These are phyloP conservation scores for Ilex aquifolium DNA, from an alignment of 257 asterid genomes.

Conservation along the genomic window DNA sequence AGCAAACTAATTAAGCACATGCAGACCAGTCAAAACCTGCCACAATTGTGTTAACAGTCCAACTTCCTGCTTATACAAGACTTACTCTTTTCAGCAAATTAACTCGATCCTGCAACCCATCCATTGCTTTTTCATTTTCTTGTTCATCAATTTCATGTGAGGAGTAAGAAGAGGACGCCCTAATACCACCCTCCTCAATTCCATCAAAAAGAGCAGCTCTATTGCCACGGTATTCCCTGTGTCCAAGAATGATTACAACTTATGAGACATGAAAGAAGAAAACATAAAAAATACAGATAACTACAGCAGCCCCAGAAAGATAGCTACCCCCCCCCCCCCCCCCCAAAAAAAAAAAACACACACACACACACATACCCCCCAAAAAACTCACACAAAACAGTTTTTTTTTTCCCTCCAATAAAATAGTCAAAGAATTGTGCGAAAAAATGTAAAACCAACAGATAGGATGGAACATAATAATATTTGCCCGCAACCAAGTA, in stretches of 20 bases:
- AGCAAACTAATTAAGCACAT: neutral
- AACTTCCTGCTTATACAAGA: constrained; percentile 9
- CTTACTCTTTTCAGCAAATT: constrained; percentile 76
- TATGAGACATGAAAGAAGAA: neutral
- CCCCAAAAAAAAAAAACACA: neutral
- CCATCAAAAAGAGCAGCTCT: constrained; percentile 89
- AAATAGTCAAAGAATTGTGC: too few species aligned
- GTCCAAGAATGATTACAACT: constrained; percentile 5
- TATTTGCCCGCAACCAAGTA: too few species aligned
- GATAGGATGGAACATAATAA: neutral
- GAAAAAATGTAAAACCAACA: neutral
- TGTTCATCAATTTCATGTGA: constrained; percentile 92
- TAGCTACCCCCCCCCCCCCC: too few species aligned
- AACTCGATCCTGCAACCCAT: constrained; percentile 82
- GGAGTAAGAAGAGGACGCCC: constrained; percentile 71
- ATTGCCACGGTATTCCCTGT: constrained; percentile 61
- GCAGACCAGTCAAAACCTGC: neutral
- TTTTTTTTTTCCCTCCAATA: too few species aligned
- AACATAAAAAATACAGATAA: neutral
- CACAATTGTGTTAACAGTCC: neutral
- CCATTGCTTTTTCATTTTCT: constrained; percentile 73
- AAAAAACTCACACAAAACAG: too few species aligned
- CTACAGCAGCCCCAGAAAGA: too few species aligned
- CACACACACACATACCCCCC: neutral
- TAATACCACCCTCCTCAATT: constrained; percentile 90